These are phyloP conservation scores for Moricandia moricandioides DNA, from an alignment of 345 rosid genomes.

Conservation along the genomic window DNA sequence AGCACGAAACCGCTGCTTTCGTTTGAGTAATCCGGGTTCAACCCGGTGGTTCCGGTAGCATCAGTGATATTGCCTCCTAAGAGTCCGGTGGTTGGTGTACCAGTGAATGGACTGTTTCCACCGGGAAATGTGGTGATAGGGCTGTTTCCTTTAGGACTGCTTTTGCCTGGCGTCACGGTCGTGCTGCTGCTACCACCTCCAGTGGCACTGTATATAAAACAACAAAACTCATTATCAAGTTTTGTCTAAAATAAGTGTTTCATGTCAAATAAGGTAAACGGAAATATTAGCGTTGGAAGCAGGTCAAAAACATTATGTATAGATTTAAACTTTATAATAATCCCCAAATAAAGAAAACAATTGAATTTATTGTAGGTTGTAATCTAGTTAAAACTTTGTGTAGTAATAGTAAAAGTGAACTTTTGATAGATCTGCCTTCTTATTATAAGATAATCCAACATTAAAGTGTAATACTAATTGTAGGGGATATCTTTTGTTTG, in stretches of 20 bases:
- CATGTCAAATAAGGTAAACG: neutral
- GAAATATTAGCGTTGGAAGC: neutral
- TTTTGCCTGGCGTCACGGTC: constrained; percentile 33
- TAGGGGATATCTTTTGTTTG: neutral
- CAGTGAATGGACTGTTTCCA: constrained; percentile 33
- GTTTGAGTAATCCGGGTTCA: constrained; percentile 37
- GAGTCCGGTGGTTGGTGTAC: constrained; percentile 36
- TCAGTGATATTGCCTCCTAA: constrained; percentile 36
- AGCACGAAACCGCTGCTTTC: constrained; percentile 23
- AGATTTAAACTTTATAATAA: constrained; percentile 12
- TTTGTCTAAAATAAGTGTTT: neutral
- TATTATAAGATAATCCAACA: neutral
- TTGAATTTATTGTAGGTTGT: constrained; percentile 3
- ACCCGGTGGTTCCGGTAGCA: constrained; percentile 34
- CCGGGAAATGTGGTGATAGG: constrained; percentile 34
- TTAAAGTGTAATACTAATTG: neutral
- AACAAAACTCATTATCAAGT: neutral
- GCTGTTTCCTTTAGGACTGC: constrained; percentile 31
- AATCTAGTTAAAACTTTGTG: constrained; percentile 1
- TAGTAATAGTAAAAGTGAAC: neutral
- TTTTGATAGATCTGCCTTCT: constrained; percentile 12
- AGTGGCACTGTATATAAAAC: constrained; percentile 3
- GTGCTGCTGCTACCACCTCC: constrained; percentile 27
- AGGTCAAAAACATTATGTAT: neutral
- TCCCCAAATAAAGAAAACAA: neutral